A percentile compares a stretch with the other conserved stretches of the same genome.
Conservation (phyloP, 108 stramenopile species). For the Cyclotella choctawhatcheeana region DNA sequence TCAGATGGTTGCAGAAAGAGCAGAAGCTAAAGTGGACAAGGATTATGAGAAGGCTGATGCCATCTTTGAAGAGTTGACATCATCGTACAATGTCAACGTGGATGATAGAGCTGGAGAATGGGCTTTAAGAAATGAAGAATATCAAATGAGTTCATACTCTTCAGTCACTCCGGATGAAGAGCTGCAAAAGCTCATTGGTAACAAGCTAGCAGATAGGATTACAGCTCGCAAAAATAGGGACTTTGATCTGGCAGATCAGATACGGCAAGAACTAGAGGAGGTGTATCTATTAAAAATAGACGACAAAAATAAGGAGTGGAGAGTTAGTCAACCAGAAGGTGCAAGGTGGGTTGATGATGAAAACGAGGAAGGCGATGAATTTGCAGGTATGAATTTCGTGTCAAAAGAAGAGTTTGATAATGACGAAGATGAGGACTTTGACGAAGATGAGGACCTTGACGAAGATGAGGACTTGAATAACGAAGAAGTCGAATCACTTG, state of each 20-base stretch:
- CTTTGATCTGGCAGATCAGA: conserved; percentile 64
- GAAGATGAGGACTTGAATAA: conserved; percentile 20
- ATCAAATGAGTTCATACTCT: conserved; percentile 31
- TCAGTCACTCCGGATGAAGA: conserved; percentile 38
- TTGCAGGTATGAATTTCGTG: conserved; percentile 29
- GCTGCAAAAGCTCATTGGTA: conserved; percentile 19
- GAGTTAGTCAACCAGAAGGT: conserved; percentile 28
- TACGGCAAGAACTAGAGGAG: conserved; percentile 54
- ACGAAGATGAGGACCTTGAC: conserved; percentile 16
- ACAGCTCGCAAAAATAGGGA: conserved; percentile 55
- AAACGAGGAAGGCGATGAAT: conserved; percentile 22
- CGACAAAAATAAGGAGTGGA: conserved; percentile 60
- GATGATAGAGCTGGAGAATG: conserved; percentile 54
- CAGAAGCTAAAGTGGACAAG: conserved; percentile 33
- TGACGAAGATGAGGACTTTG: conserved; percentile 19
- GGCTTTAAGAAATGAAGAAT: conserved; percentile 43
- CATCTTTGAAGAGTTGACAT: conserved; percentile 43
- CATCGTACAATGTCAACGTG: conserved; percentile 44
- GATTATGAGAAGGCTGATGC: conserved; percentile 58
- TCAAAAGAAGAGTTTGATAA: conserved; percentile 39
- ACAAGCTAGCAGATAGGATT: conserved; percentile 54
- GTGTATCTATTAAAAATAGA: conserved; percentile 58
- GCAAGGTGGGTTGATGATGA: conserved; percentile 33
- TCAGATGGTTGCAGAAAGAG: conserved; percentile 36
- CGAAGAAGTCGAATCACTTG: conserved; percentile 4